These are phyloP conservation scores for Quercus lobata DNA, from an alignment of 331 rosid species.

Conservation along the genomic window DNA sequence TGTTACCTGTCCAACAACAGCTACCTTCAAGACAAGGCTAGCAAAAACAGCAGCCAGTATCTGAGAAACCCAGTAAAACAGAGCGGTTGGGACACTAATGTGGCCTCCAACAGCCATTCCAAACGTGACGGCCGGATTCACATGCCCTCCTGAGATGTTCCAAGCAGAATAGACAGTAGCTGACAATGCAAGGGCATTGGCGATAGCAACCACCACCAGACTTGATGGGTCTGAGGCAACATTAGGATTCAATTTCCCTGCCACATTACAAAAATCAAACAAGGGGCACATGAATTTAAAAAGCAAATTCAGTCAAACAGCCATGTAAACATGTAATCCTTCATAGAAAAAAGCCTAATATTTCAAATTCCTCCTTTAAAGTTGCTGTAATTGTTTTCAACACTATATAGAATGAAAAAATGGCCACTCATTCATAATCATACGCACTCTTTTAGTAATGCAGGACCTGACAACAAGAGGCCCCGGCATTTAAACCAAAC, in stretches of 20 bases:
- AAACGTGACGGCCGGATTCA: constrained; percentile 88
- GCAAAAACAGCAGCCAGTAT: constrained; percentile 75
- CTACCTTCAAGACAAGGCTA: constrained; percentile 60
- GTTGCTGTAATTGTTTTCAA: no score
- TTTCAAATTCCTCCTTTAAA: no score
- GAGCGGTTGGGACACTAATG: constrained; percentile 66
- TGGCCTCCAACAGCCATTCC: constrained; percentile 82
- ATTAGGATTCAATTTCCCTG: constrained; percentile 73
- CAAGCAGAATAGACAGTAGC: constrained; percentile 48
- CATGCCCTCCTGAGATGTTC: constrained; percentile 80
- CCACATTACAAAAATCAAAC: background rate
- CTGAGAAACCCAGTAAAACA: constrained; percentile 76
- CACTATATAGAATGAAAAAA: no score
- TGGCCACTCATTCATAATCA: no score
- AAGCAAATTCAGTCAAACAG: background rate
- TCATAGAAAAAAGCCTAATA: background rate
- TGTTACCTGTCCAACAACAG: constrained; percentile 69
- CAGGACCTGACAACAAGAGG: no score
- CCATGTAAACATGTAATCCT: background rate
- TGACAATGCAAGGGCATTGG: constrained; percentile 62
- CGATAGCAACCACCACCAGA: constrained; percentile 45
- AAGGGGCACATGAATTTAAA: background rate
- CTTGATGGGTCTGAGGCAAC: constrained; percentile 49
- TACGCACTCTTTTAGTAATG: no score
- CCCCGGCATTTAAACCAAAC: no score